phyloP scores from a whole-genome alignment of 345 rosid species.

The Populus pruinosa region DNA sequence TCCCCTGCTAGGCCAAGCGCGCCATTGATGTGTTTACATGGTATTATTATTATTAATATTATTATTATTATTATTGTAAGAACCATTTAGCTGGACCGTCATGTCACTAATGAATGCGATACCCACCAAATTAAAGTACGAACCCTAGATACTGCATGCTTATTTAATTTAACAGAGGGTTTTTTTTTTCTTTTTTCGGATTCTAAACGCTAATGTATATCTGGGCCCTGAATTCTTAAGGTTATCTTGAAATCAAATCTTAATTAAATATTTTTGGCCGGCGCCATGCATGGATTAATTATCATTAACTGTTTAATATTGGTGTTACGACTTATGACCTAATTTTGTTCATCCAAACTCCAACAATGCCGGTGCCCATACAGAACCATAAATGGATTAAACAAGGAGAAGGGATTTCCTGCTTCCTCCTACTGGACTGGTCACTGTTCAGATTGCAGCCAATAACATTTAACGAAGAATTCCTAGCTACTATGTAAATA shows the following conservation, averaged over 20 bases:
- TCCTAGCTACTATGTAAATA: too few relatives aligned
- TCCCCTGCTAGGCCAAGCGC: too few relatives aligned
- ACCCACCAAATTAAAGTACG: not conserved
- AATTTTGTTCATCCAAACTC: not conserved
- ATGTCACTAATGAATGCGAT: not conserved
- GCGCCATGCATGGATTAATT: not conserved
- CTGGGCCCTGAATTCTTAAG: not conserved
- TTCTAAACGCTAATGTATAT: not conserved
- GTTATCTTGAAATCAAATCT: not conserved
- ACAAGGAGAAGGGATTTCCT: too few relatives aligned
- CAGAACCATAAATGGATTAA: too few relatives aligned
- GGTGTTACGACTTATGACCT: not conserved
- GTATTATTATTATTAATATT: too few relatives aligned
- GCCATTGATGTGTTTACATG: not conserved
- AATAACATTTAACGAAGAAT: too few relatives aligned
- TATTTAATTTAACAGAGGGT: too few relatives aligned
- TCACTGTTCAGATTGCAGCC: too few relatives aligned
- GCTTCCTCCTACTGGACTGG: too few relatives aligned
- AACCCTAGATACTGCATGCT: not conserved
- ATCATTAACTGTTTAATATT: too few relatives aligned
- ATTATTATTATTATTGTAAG: too few relatives aligned
- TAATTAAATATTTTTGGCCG: not conserved
- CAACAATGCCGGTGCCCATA: not conserved
- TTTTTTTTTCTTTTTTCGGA: too few relatives aligned
- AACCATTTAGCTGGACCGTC: not conserved